Conservation (phyloP, 2,329 filamentous ascomycete species). For the Reticulascus tulasneorum region DNA sequence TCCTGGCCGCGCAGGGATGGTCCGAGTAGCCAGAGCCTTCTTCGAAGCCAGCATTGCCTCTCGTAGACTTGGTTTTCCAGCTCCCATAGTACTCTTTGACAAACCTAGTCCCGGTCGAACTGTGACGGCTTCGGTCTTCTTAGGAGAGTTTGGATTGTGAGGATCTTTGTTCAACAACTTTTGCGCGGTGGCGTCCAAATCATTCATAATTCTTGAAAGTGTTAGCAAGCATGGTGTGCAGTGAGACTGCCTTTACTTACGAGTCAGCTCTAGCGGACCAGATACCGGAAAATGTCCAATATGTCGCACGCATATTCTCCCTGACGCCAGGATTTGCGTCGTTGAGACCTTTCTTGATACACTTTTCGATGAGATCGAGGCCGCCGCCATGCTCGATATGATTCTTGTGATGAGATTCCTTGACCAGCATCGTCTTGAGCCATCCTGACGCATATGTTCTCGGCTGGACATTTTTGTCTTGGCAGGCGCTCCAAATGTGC, state of each 20-base stretch:
- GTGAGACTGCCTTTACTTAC: conserved; percentile 44
- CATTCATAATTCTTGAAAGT: conserved; percentile 64
- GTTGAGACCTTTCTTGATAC: conserved; percentile 79
- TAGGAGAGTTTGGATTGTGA: conserved; percentile 70
- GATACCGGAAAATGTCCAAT: conserved; percentile 74
- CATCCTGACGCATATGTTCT: conserved; percentile 75
- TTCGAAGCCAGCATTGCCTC: conserved; percentile 84
- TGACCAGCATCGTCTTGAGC: conserved; percentile 77
- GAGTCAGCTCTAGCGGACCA: conserved; percentile 76
- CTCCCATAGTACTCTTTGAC: conserved; percentile 58
- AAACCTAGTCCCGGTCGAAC: conserved; percentile 55
- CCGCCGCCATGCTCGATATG: conserved; percentile 83
- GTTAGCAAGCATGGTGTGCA: conserved; percentile 2
- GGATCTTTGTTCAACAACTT: conserved; percentile 78
- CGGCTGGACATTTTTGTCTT: conserved; percentile 92
- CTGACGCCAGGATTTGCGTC: conserved; percentile 89
- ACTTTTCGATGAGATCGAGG: conserved; percentile 79
- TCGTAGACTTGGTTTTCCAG: conserved; percentile 64
- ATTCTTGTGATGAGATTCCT: conserved; percentile 72
- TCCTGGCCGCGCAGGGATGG: conserved; percentile 52
- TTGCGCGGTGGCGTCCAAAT: conserved; percentile 74
- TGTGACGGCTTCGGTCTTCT: conserved; percentile 43
- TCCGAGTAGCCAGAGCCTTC: conserved; percentile 52
- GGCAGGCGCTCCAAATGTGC: conserved; percentile 75
- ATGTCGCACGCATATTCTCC: conserved; percentile 79